Base-by-base conservation (phyloP, 1,139 yeast genomes). In the Protomyces macrosporus region DNA sequence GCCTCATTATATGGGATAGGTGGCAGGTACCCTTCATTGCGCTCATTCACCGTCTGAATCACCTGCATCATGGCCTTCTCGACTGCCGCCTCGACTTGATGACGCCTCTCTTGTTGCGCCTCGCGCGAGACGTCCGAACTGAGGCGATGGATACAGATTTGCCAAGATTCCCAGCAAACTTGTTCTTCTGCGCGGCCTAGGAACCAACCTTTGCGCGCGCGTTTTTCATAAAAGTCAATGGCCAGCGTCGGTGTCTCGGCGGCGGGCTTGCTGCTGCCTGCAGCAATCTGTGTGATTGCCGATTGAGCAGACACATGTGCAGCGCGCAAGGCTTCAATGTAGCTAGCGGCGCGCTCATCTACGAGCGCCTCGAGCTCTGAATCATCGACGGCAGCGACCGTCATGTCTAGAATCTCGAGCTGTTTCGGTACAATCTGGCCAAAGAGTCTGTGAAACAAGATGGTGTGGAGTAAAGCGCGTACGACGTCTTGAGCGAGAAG, bases 361-460 rank as follows among this genome's bases (percentile, higher is more conserved):
- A 58, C 56, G 42, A 52, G 67, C 0, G 67, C 66, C 53, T 74
- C 76, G 4, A 76, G 64, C 12, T 71, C 71, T 0, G 72, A 69
- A 69, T 75, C 51, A 67, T 73, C 66, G 68, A 69, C 35, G 72
- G 77, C 72, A 68, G 66, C 67, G 65, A 78, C 79, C 6, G 79
- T 73, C 6, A 79, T 72, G 12, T 78, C 81, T 2, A 77, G 68
- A 6, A 75, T 73, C 64, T 79, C 81, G 14, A 65, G 65, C 7
- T 81, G 79, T 32, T 77, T 73, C 1, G 95, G 91, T 0, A 76
- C 74, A 33, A 87, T 78, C 1, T 86, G 82, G 0, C 93, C 91
- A 72, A 88, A 85, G 39, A 87, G 76, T 55, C 95, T 75, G 65
- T 85, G 84, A 72, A 88, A 88, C 73, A 88, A 82, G 35, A 88